Conservation (phyloP, 1,284 basidiomycete genomes). For the Termitomyces sp. region DNA sequence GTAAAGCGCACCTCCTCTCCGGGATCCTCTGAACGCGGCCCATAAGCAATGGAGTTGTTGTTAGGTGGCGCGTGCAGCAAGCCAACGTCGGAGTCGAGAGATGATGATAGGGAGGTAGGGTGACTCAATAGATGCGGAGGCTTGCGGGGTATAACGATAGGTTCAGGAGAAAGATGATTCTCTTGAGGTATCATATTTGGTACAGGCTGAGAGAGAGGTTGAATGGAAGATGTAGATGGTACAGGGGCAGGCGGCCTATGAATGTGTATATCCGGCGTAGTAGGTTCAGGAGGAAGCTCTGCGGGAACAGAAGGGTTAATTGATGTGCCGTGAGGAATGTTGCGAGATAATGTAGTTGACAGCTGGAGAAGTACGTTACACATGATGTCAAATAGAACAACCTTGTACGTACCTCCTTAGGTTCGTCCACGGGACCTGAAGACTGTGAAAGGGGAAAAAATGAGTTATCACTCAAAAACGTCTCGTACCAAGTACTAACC, state of each 20-base stretch:
- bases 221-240: not conserved
- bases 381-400: not conserved
- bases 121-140: not conserved
- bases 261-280: not conserved
- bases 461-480: not conserved
- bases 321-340: not conserved
- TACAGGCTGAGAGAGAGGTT: not conserved
- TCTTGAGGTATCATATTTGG: not conserved
- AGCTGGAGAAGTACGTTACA: not conserved
- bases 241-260: not conserved
- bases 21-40: constrained; percentile 66
- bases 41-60: constrained; percentile 55
- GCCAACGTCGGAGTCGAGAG: not conserved
- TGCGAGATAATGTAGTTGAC: not conserved
- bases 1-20: constrained; percentile 91
- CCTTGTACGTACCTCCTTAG: not conserved
- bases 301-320: not conserved
- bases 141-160: not conserved
- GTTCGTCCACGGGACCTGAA: not conserved
- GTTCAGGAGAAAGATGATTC: not conserved
- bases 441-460: not conserved
- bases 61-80: not conserved
- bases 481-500: not conserved
- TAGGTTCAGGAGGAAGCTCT: not conserved
- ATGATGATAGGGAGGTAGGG: not conserved